These are phyloP conservation scores for Dryadomyces quercus-mongolicae DNA, from an alignment of 2,329 filamentous ascomycete genomes.

Conservation along the genomic window DNA sequence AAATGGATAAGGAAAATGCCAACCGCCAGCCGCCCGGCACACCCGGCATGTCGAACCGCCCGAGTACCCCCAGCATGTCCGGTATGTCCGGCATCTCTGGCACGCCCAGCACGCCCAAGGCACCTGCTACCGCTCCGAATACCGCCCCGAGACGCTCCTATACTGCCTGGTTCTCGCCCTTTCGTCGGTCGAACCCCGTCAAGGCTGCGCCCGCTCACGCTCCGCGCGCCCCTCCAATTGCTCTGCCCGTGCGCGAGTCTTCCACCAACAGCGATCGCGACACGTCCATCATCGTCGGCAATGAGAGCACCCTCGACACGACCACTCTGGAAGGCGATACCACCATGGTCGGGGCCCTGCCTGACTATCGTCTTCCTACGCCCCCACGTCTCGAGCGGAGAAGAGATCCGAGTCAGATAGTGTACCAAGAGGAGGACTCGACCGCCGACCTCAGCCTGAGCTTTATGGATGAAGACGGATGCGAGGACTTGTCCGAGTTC, in stretches of 20 bases:
- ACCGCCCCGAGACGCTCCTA: neutral
- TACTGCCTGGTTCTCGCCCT: neutral
- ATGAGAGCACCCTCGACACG: neutral
- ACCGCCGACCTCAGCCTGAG: neutral
- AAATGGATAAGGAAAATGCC: neutral
- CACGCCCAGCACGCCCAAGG: neutral
- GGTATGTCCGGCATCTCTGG: no score
- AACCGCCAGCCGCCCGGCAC: neutral
- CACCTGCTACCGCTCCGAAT: neutral
- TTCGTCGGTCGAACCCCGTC: neutral
- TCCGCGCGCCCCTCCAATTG: no score
- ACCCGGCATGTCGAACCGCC: neutral
- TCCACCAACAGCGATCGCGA: no score
- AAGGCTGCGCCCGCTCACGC: no score
- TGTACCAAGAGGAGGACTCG: neutral
- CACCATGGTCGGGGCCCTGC: neutral
- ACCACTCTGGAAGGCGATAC: neutral
- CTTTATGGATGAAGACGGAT: neutral
- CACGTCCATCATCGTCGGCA: no score
- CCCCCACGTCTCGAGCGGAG: neutral
- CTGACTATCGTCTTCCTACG: neutral
- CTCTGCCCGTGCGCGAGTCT: no score
- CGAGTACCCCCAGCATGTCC: no score
- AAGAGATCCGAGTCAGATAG: no score
- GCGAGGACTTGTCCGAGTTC: constrained; percentile 3